phyloP scores from a whole-genome alignment of 208 protist species.

The Leishmania turanica region DNA sequence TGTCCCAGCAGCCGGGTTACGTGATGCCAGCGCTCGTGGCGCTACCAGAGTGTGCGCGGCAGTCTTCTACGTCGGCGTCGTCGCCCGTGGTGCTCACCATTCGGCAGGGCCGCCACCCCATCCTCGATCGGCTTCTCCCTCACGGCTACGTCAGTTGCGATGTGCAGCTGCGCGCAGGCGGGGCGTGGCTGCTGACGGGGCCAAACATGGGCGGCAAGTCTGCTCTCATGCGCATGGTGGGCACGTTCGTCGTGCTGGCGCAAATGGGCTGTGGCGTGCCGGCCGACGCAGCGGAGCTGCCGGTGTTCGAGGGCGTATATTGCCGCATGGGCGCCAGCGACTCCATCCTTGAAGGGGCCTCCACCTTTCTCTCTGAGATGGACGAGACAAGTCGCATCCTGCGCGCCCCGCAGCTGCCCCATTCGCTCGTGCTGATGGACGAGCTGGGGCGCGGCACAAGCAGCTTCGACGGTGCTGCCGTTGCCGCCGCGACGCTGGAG shows the following conservation, averaged over 20 bases:
- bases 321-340: conserved; percentile 95
- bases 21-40: conserved; percentile 43
- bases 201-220: conserved; percentile 97
- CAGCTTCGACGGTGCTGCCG: conserved; percentile 94
- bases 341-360: conserved; percentile 88
- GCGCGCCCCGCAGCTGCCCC: conserved; percentile 52
- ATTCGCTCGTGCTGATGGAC: conserved; percentile 96
- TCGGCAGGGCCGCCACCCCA: conserved; percentile 65
- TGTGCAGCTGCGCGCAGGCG: conserved; percentile 42
- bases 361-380: conserved; percentile 98
- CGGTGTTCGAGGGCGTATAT: conserved; percentile 91
- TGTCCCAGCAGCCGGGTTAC: conserved; percentile 68
- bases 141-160: conserved; percentile 75
- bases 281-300: conserved; percentile 74
- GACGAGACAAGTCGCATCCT: conserved; percentile 95
- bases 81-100: conserved; percentile 36
- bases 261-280: conserved; percentile 97
- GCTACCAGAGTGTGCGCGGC: background rate
- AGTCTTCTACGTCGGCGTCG: background rate
- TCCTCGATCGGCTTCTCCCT: conserved; percentile 61
- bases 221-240: conserved; percentile 93
- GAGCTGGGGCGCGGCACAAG: conserved; percentile 96
- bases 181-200: conserved; percentile 91
- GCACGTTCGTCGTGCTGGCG: conserved; percentile 91
- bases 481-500: conserved; percentile 93